phyloP scores from a whole-genome alignment of 805 yeast genomes.

The Candida taoyuanica region DNA sequence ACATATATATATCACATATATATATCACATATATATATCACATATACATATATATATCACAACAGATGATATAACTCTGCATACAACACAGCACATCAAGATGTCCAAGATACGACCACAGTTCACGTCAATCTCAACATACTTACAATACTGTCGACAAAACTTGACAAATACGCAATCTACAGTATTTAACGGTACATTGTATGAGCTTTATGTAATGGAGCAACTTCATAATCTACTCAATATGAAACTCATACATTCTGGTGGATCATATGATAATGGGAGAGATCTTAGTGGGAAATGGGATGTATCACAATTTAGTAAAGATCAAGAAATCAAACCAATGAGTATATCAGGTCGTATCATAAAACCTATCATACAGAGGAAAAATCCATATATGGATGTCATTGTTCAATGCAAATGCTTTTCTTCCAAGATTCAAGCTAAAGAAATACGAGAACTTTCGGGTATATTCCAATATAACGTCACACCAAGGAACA shows the following conservation, averaged over 20 bases:
- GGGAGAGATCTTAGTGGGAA: conserved; percentile 24
- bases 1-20: no score
- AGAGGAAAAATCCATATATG: conserved; percentile 5
- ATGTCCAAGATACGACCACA: neutral
- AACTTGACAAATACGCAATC: conserved; percentile 17
- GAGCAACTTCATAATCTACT: conserved; percentile 11
- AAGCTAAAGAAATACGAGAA: conserved; percentile 26
- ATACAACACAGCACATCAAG: neutral
- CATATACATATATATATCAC: no score
- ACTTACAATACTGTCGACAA: conserved; percentile 17
- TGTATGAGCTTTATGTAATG: conserved; percentile 22
- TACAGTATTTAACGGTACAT: conserved; percentile 24
- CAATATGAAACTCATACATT: conserved; percentile 10
- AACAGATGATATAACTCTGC: no score
- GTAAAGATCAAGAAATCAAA: neutral
- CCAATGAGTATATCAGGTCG: conserved; percentile 6
- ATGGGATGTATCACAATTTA: conserved; percentile 15
- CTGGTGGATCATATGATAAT: conserved; percentile 26
- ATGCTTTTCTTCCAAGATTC: conserved; percentile 20
- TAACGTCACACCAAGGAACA: conserved; percentile 13
- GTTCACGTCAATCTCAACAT: conserved; percentile 1
- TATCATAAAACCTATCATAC: conserved; percentile 10
- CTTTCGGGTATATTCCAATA: conserved; percentile 22
- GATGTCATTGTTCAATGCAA: conserved; percentile 26
- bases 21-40: no score